Conservation (phyloP, 371 early-diverging fungal genomes). For the Haplosporangium sp. region DNA sequence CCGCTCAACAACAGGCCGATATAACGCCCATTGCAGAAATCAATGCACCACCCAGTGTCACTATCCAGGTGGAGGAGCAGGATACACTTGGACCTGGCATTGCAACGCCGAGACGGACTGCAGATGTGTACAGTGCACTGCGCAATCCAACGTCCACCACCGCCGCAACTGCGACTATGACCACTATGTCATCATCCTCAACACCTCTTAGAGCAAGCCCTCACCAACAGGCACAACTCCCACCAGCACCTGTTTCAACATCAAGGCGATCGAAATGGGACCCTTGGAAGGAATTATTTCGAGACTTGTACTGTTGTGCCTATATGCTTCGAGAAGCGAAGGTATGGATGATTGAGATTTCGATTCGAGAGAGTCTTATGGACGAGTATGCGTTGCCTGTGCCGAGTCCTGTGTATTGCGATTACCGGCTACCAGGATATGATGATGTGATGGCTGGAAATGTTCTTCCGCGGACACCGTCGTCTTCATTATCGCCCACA, state of each 20-base stretch:
- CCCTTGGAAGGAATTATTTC: conserved; percentile 18
- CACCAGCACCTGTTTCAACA: background rate
- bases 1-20: background rate
- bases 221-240: background rate
- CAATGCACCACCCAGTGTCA: background rate
- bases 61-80: background rate
- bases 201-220: background rate
- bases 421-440: conserved; percentile 46
- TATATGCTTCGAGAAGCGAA: conserved; percentile 16
- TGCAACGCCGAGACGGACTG: conserved; percentile 5
- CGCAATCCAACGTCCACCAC: background rate
- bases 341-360: conserved; percentile 51
- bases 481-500: background rate
- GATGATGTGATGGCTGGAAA: conserved; percentile 27
- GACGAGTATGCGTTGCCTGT: conserved; percentile 46
- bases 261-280: conserved; percentile 12
- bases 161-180: background rate
- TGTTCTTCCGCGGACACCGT: background rate
- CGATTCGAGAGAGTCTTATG: conserved; percentile 28
- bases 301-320: conserved; percentile 19
- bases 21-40: background rate
- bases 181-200: background rate
- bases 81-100: conserved; percentile 1
- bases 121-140: conserved; percentile 11
- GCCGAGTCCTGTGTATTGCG: conserved; percentile 49